Evolutionary conservation across 1,139 yeast species (phyloP).

Genomic region (Diutina pseudorugosa): DNA sequence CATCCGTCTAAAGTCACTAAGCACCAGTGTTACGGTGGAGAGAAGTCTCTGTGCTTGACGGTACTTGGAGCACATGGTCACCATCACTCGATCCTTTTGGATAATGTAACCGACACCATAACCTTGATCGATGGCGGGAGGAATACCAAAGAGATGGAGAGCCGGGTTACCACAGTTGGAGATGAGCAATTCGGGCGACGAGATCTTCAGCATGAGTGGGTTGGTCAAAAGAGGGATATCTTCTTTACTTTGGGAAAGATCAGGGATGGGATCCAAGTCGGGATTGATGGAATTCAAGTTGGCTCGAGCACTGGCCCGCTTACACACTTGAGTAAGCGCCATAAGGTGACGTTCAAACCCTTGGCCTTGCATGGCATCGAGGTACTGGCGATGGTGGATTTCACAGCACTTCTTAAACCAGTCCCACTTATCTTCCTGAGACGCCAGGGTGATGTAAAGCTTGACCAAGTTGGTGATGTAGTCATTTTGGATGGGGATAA

Average conservation of each 20-base stretch:
- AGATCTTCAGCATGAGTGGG: constrained; percentile 34
- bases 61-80: constrained; percentile 62
- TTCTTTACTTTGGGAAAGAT: constrained; percentile 24
- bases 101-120: constrained; percentile 69
- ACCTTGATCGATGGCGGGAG: constrained; percentile 67
- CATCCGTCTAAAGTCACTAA: constrained; percentile 38
- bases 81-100: constrained; percentile 44
- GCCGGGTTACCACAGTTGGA: constrained; percentile 75
- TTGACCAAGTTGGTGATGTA: constrained; percentile 43
- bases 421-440: constrained; percentile 36
- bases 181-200: constrained; percentile 30
- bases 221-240: constrained; percentile 43
- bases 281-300: constrained; percentile 33
- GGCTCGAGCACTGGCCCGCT: constrained; percentile 19
- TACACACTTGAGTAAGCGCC: constrained; percentile 40
- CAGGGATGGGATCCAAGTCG: constrained; percentile 12
- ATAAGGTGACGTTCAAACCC: constrained; percentile 67
- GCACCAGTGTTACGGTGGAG: constrained; percentile 49
- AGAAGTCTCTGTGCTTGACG: constrained; percentile 62
- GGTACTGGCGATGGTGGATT: constrained; percentile 36
- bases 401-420: constrained; percentile 40
- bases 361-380: constrained; percentile 43
- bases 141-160: constrained; percentile 57
- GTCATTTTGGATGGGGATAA: constrained; percentile 52
- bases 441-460: constrained; percentile 41